Base-by-base conservation (phyloP, 257 asterid genomes). In the Lithospermum erythrorhizon region DNA sequence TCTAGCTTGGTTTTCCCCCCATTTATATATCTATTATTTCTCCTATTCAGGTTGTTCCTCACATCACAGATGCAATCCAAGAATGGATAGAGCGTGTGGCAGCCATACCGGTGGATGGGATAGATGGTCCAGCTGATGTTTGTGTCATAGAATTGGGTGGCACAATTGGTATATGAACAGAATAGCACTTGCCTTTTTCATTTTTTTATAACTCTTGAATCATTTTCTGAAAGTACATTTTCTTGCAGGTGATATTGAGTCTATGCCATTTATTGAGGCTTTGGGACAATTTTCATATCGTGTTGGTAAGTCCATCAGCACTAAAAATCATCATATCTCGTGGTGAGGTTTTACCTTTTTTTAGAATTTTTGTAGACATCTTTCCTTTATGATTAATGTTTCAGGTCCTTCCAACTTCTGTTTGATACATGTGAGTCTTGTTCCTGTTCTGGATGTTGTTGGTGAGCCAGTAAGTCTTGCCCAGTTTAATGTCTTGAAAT, bases 131-230 rank as follows among this genome's bases (percentile, higher is more conserved):
- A n/a, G 83, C 94, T 58, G 94, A 85, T 81, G 90, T 85, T 72
- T 85, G 94, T 81, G 90, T 85, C 58, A 75, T 85, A 61, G 94
- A 85, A 72, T 65, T 85, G 82, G 94, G 94, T 69, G 94, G 94
- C 61, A 85, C 94, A 52, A 85, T 85, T 52, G 94, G 94, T 85
- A 82, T 13, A 17, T 17, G 17, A 22, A 21, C 6, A 14, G 5
- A 56, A 24, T 24, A 21, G 4, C 29, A 18, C 65, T 30, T 53
- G 10, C 21, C 3, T 4, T 22, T 56, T 56, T 7, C 41, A 23
- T n/a, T 23, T n/a, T 51, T n/a, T 49, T 52, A 22, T 62, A 6
- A 20, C 15, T 53, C n/a, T 29, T 47, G 37, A 27, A 18, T 47
- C 0, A 16, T 55, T 68, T 47, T 47, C 63, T 61, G 57, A 47